Percentiles rank a stretch among this genome's conserved stretches.
phyloP scores from a whole-genome alignment of 352 stramenopile genomes.

The Phytopythium litorale region DNA sequence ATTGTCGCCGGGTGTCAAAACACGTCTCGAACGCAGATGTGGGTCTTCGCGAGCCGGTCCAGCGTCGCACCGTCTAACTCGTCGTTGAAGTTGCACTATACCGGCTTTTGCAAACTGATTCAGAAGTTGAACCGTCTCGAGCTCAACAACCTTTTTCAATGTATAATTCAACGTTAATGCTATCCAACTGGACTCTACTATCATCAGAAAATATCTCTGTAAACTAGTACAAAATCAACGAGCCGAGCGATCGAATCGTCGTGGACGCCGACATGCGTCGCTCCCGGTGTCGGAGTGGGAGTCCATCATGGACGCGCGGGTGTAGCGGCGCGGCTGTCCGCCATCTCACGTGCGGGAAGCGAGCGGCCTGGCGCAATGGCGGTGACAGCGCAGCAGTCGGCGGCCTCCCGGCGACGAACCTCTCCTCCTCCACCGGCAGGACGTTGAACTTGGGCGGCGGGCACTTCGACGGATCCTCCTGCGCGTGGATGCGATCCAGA shows the following conservation, averaged over 20 bases:
- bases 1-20: neutral
- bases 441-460: neutral
- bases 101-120: constrained; percentile 1
- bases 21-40: neutral
- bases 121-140: neutral
- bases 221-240: neutral
- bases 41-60: neutral
- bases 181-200: too few relatives aligned
- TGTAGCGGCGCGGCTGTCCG: neutral
- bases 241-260: neutral
- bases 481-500: neutral
- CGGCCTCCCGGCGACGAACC: neutral
- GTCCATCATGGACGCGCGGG: neutral
- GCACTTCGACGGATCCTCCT: neutral
- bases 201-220: neutral
- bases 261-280: neutral
- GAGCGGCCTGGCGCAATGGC: neutral
- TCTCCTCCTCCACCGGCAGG: neutral
- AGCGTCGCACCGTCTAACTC: neutral
- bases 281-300: neutral
- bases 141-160: too few relatives aligned
- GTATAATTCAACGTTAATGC: too few relatives aligned
- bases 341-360: neutral
- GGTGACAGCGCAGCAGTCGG: neutral
- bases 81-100: neutral